phyloP scores from a whole-genome alignment of 768 basidiomycete genomes.

The Sporobolomyces pararoseus region DNA sequence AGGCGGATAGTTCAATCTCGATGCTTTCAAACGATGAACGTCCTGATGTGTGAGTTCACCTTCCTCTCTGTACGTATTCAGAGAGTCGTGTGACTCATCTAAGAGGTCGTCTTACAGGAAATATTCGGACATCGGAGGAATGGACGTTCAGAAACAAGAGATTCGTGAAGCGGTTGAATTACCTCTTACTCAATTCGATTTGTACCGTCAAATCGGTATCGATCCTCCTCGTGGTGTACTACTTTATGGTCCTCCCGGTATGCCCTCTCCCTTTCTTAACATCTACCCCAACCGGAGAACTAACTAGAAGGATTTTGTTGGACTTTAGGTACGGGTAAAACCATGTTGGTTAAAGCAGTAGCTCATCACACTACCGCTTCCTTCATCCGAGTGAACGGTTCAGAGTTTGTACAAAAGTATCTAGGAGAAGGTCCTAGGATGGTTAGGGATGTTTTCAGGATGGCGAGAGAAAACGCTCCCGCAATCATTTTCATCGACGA shows the following conservation, averaged over 20 bases:
- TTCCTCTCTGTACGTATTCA: not conserved
- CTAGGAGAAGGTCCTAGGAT: constrained; percentile 98
- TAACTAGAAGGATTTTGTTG: not conserved
- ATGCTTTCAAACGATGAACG: constrained; percentile 93
- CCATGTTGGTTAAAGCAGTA: constrained; percentile 99
- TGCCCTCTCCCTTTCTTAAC: constrained; percentile 36
- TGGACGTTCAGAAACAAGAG: constrained; percentile 98
- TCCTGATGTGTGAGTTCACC: constrained; percentile 64
- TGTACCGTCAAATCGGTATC: constrained; percentile 99
- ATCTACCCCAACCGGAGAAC: not conserved
- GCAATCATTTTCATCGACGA: constrained; percentile 99
- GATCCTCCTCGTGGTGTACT: constrained; percentile 97
- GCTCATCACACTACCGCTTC: constrained; percentile 94
- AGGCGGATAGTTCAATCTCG: constrained; percentile 93
- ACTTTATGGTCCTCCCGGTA: constrained; percentile 93
- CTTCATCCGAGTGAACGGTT: constrained; percentile 96
- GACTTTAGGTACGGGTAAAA: constrained; percentile 78
- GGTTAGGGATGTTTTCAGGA: constrained; percentile 98
- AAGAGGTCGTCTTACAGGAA: constrained; percentile 43
- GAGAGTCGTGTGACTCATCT: not conserved
- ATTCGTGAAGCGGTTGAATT: constrained; percentile 97
- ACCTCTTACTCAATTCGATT: constrained; percentile 87
- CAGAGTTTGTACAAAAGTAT: constrained; percentile 99
- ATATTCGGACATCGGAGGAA: constrained; percentile 91
- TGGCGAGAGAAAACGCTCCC: constrained; percentile 93